Evolutionary conservation across 257 asterid genomes (phyloP).

Genomic region (Solanum gandarillasii): DNA sequence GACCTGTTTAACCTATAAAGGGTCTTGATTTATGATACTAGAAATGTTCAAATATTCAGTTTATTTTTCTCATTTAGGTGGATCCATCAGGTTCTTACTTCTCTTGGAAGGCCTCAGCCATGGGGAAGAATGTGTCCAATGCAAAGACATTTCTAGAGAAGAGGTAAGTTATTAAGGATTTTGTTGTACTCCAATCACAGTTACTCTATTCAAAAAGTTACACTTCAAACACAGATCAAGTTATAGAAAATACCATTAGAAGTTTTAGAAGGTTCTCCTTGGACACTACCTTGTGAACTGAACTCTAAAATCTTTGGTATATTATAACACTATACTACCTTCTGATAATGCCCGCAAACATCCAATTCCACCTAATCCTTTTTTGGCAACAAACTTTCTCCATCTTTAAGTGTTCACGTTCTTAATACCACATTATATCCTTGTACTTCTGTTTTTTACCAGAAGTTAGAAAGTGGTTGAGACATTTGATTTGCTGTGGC

Average conservation of each 20-base stretch:
- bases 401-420: neutral
- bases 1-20: neutral
- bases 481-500: neutral
- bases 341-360: neutral
- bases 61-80: slow-evolving; percentile 32
- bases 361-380: neutral
- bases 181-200: neutral
- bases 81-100: slow-evolving; percentile 99
- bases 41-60: neutral
- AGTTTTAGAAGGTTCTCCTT: neutral
- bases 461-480: neutral
- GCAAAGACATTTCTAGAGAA: slow-evolving; percentile 97
- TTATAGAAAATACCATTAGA: neutral
- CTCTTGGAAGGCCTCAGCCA: slow-evolving; percentile 99
- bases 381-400: neutral
- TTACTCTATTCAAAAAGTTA: neutral
- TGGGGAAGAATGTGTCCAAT: slow-evolving; percentile 98
- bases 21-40: neutral
- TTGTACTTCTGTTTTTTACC: neutral
- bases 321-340: neutral
- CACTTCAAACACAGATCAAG: neutral
- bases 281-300: neutral
- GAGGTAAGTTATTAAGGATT: slow-evolving; percentile 34
- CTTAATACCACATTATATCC: neutral
- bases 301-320: neutral